Percentiles rank a stretch among this genome's conserved stretches.
Evolutionary conservation across 2,329 filamentous ascomycete species (phyloP).

Genomic region (Neofusicoccum cordaticola): DNA sequence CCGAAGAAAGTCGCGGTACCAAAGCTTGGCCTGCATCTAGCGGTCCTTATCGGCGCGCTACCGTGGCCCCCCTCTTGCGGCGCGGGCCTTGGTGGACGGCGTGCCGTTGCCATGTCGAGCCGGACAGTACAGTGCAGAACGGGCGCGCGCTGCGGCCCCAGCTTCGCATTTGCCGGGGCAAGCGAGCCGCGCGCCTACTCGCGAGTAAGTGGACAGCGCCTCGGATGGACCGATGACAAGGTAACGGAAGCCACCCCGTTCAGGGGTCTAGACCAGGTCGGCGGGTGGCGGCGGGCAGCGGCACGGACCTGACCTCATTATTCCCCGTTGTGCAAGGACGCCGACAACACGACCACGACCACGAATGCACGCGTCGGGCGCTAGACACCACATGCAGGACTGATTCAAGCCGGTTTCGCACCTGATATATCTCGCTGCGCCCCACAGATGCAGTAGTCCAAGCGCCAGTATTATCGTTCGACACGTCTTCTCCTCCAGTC

Average conservation of each 20-base stretch:
- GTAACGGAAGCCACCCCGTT: neutral
- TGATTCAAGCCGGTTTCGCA: neutral
- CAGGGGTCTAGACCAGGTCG: neutral
- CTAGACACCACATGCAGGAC: neutral
- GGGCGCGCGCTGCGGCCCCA: neutral
- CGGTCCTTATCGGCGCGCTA: neutral
- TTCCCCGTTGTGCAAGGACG: neutral
- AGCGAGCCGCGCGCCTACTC: neutral
- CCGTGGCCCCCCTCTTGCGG: neutral
- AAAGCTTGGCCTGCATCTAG: neutral
- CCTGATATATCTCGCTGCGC: neutral
- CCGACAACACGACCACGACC: neutral
- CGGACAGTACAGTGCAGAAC: neutral
- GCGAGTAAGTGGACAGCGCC: neutral
- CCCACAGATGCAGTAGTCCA: neutral
- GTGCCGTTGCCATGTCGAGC: neutral
- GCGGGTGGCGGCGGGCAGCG: neutral
- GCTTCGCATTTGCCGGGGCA: neutral
- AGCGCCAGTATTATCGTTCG: neutral
- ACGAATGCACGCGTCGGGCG: neutral
- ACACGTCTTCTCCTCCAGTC: neutral
- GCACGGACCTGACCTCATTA: neutral
- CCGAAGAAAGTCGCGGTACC: neutral
- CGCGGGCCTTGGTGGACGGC: neutral
- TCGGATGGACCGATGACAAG: neutral